Conservation (phyloP, 257 asterid species). For the Solanum chmielewskii region DNA sequence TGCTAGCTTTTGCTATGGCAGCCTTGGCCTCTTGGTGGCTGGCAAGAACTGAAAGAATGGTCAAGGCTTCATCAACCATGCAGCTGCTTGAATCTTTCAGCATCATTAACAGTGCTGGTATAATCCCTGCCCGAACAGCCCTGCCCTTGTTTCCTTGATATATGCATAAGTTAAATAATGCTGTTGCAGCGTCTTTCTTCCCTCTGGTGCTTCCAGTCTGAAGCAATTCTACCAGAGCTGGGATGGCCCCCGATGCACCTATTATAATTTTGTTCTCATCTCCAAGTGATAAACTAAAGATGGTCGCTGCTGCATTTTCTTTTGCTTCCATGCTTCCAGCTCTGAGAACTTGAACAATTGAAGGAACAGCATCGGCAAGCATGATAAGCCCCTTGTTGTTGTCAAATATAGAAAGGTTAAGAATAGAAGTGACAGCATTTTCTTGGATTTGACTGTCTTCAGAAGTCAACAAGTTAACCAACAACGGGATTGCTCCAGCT, state of each 20-base stretch:
- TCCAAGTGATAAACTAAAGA: conserved; percentile 73
- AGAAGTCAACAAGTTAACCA: conserved; percentile 57
- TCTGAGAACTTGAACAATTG: conserved; percentile 81
- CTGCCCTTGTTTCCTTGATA: conserved; percentile 91
- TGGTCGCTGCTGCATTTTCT: conserved; percentile 96
- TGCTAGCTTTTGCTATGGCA: conserved; percentile 64
- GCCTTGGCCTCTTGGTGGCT: conserved; percentile 78
- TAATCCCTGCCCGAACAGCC: conserved; percentile 85
- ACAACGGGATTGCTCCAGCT: conserved; percentile 84
- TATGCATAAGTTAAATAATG: conserved; percentile 77
- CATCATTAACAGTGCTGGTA: conserved; percentile 57
- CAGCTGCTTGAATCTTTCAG: conserved; percentile 51
- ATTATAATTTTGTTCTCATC: conserved; percentile 86
- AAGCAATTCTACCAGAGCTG: conserved; percentile 76
- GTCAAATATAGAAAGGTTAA: conserved; percentile 76
- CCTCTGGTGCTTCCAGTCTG: conserved; percentile 70
- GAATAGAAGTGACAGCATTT: conserved; percentile 78
- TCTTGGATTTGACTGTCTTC: conserved; percentile 65
- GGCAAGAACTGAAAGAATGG: conserved; percentile 83
- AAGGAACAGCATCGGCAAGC: conserved; percentile 90
- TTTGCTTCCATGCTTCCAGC: conserved; percentile 89
- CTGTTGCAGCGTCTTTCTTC: conserved; percentile 94
- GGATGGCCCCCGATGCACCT: conserved; percentile 94
- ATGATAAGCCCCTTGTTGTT: conserved; percentile 72
- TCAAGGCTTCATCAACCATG: conserved; percentile 89